Evolutionary conservation across 371 early-diverging fungal species (phyloP).

Genomic region (Globomyces sp.): DNA sequence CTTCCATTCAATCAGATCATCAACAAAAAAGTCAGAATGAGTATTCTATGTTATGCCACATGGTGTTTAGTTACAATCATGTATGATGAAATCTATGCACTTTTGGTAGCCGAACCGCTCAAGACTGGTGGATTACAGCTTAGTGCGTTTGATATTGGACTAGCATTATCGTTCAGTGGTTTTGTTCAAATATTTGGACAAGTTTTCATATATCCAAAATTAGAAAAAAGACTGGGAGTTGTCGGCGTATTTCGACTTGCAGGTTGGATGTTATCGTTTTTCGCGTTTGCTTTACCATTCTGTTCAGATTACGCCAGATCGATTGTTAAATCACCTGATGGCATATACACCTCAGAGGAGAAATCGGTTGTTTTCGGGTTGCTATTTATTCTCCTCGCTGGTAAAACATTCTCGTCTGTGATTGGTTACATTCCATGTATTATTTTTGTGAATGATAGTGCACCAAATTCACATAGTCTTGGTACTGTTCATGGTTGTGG

Average conservation of each 20-base stretch:
- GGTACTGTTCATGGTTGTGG: constrained; percentile 68
- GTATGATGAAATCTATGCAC: constrained; percentile 68
- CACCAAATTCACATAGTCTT: constrained; percentile 47
- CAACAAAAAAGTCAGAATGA: not conserved
- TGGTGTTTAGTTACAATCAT: constrained; percentile 64
- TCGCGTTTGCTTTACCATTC: constrained; percentile 18
- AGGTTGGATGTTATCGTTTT: constrained; percentile 19
- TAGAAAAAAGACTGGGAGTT: constrained; percentile 43
- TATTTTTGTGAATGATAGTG: constrained; percentile 65
- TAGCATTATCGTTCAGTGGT: constrained; percentile 54
- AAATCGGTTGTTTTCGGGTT: constrained; percentile 9
- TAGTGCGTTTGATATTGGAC: constrained; percentile 52
- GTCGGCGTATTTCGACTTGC: constrained; percentile 40
- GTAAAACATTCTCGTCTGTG: constrained; percentile 50
- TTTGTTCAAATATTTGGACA: constrained; percentile 53
- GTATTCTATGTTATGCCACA: constrained; percentile 27
- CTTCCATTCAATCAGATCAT: not conserved
- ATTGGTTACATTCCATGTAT: constrained; percentile 60
- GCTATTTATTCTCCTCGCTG: constrained; percentile 40
- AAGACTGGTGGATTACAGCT: constrained; percentile 61
- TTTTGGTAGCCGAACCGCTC: constrained; percentile 55
- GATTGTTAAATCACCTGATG: not conserved
- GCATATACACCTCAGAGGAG: not conserved
- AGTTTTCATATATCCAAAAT: constrained; percentile 53
- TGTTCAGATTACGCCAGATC: constrained; percentile 18